Base-by-base conservation (phyloP, 208 protist species). In the Strigomonas oncopelti region DNA sequence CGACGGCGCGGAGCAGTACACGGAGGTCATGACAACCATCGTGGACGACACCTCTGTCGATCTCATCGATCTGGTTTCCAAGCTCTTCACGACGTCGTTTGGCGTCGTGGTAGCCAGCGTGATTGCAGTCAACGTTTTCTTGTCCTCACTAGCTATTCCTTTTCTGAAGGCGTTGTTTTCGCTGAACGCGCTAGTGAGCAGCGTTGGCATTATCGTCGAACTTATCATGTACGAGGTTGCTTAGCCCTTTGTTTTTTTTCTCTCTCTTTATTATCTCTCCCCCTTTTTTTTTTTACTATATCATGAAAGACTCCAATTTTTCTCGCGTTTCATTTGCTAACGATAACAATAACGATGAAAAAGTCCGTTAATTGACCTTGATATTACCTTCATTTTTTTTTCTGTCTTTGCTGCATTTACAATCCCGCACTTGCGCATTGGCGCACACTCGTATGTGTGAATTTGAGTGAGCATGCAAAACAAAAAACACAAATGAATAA, bases 101-200 rank as follows among this genome's bases (percentile, higher is more conserved):
- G 89, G 89, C 9, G 84, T 81, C 7, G 85, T 91, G 22, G 83
- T 91, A 60, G 42, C 83, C 0, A 71, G 63, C 16, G 72, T 94
- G n/a, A 29, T 94, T 7, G 71, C 75, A 4, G 66, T 89, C 13
- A 89, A 87, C 67, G 57, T 89, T n/a, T 90, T 91, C 65, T 71
- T 94, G 59, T 89, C 84, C 22, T 81, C 79, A 14, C 76, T 91
- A 57, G 82, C 76, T 29, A 90, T 91, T 63, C 84, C 89, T 0
- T 91, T 94, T 69, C 34, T 94, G 0, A 88, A 90, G 69, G 86
- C 85, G 20, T 73, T 94, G 22, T 90, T 90, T 61, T 81, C 82
- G 55, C 73, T 94, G 13, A 94, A 94, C 62, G 89, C 89, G 5
- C 65, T 94, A 5, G 86, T 91, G 27, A 92, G 84, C 57, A 85